Evolutionary conservation across 2,329 filamentous ascomycete species (phyloP).

Genomic region (Akanthomyces muscarius): DNA sequence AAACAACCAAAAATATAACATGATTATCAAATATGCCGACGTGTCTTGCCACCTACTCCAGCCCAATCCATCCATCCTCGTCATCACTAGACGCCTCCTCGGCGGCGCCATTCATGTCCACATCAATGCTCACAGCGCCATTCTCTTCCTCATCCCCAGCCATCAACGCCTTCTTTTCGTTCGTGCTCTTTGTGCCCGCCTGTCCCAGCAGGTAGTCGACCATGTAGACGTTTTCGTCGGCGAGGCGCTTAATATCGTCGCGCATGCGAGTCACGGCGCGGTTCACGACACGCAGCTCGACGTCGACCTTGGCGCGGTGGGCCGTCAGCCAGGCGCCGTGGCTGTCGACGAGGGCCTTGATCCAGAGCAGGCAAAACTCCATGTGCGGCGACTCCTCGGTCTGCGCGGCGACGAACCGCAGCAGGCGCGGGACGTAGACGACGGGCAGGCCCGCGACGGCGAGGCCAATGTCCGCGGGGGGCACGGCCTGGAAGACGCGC

Average conservation of each 20-base stretch:
- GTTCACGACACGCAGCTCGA: constrained; percentile 79
- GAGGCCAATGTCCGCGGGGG: constrained; percentile 68
- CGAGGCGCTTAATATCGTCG: constrained; percentile 75
- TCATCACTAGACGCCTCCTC: constrained; percentile 36
- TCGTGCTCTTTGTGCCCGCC: constrained; percentile 32
- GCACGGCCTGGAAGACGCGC: constrained; percentile 80
- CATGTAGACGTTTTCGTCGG: constrained; percentile 84
- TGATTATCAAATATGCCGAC: constrained; percentile 2
- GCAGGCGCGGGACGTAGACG: constrained; percentile 79
- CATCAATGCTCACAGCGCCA: constrained; percentile 27
- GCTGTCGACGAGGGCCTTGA: constrained; percentile 73
- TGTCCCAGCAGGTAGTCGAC: constrained; percentile 73
- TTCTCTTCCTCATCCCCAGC: constrained; percentile 21
- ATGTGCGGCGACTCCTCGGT: constrained; percentile 89
- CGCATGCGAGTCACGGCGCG: constrained; percentile 76
- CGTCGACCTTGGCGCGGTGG: constrained; percentile 71
- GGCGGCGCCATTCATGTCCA: constrained; percentile 29
- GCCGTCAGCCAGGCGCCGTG: constrained; percentile 85
- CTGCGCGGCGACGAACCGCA: constrained; percentile 83
- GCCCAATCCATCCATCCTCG: constrained; percentile 45
- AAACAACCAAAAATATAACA: constrained; percentile 10
- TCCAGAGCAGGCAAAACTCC: constrained; percentile 92
- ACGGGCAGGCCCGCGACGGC: constrained; percentile 75
- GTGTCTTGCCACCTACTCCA: constrained; percentile 36
- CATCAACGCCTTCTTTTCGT: constrained; percentile 23